Percentiles rank a stretch among this genome's conserved stretches.
These are phyloP conservation scores for Macroventuria anomochaeta DNA, from an alignment of 2,329 filamentous ascomycete species.

Conservation along the genomic window DNA sequence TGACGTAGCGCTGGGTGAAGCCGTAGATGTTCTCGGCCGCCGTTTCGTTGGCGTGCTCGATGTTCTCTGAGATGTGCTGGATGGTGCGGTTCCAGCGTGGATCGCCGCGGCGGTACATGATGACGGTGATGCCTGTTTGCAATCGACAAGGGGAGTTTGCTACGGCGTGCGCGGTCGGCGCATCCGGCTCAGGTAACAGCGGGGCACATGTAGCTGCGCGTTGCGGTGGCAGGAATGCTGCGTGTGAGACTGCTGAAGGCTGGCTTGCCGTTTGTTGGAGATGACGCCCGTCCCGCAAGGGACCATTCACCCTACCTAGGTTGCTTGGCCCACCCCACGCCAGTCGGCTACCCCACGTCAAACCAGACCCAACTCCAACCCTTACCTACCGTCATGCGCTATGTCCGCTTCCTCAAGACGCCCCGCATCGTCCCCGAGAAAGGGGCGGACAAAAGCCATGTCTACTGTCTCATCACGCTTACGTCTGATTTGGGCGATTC, in stretches of 20 bases:
- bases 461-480: slow-evolving; percentile 62
- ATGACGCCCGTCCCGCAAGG: slow-evolving; percentile 8
- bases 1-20: slow-evolving; percentile 84
- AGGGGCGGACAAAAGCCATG: slow-evolving; percentile 18
- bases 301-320: slow-evolving; percentile 8
- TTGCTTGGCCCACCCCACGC: slow-evolving; percentile 1
- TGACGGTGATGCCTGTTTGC: slow-evolving; percentile 10
- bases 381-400: slow-evolving; percentile 51
- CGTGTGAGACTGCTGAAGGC: slow-evolving; percentile 1
- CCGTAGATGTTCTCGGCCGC: slow-evolving; percentile 91
- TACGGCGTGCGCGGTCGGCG: slow-evolving; percentile 3
- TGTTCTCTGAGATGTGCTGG: slow-evolving; percentile 89
- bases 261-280: slow-evolving; percentile 1
- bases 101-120: slow-evolving; percentile 70
- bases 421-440: slow-evolving; percentile 57
- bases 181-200: slow-evolving; percentile 22
- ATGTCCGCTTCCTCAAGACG: slow-evolving; percentile 72
- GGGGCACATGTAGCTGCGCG: slow-evolving; percentile 35
- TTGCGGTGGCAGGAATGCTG: neutral
- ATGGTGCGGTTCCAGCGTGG: slow-evolving; percentile 91
- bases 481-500: slow-evolving; percentile 73
- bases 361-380: slow-evolving; percentile 3
- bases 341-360: slow-evolving; percentile 1
- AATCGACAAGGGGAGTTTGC: neutral
- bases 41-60: slow-evolving; percentile 87